These are phyloP conservation scores for Syncephalis plumigaleata DNA, from an alignment of 371 early-diverging fungal genomes.

Conservation along the genomic window DNA sequence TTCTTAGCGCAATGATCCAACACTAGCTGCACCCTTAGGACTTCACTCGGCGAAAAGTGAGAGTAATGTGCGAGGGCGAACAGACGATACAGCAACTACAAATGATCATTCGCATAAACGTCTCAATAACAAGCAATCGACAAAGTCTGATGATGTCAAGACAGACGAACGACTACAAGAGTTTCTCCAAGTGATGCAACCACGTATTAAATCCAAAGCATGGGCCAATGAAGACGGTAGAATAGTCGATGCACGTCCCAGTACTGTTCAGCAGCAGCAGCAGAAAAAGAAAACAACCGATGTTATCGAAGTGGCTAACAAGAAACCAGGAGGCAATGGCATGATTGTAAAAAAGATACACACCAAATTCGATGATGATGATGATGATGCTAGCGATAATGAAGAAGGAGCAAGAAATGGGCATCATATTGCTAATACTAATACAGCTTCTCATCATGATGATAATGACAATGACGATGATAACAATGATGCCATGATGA, in stretches of 20 bases:
- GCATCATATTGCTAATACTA: too few relatives aligned
- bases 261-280: too few relatives aligned
- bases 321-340: conserved; percentile 38
- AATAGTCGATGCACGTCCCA: conserved; percentile 34
- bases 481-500: too few relatives aligned
- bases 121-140: too few relatives aligned
- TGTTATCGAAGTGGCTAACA: conserved; percentile 27
- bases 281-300: conserved; percentile 16
- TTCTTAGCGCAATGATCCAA: neutral
- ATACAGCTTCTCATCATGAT: too few relatives aligned
- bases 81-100: too few relatives aligned
- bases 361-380: conserved; percentile 35
- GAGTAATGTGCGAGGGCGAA: too few relatives aligned
- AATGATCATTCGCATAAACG: too few relatives aligned
- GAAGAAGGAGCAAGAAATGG: too few relatives aligned
- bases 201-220: conserved; percentile 56
- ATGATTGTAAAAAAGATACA: conserved; percentile 31
- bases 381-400: too few relatives aligned
- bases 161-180: too few relatives aligned
- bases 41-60: conserved; percentile 52
- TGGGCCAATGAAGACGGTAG: conserved; percentile 96
- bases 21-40: neutral
- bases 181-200: conserved; percentile 80
- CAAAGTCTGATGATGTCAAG: conserved; percentile 41
- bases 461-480: too few relatives aligned